Percentiles rank a stretch among this genome's conserved stretches.
Evolutionary conservation across 495 filamentous ascomycete species (phyloP).

Genomic region (Neurospora sp.): DNA sequence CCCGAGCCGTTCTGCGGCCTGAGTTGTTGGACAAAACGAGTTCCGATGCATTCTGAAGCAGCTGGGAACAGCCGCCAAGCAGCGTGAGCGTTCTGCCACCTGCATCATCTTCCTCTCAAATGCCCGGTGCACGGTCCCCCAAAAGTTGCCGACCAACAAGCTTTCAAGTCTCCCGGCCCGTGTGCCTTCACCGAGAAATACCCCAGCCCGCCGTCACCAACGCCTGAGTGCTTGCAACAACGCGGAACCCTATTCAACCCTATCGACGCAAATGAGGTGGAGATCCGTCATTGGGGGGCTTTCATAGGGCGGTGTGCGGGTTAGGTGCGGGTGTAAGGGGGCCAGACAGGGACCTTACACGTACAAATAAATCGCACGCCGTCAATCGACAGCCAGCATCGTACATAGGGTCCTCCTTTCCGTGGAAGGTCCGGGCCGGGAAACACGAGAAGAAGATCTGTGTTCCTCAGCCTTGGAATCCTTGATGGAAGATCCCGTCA

Average conservation of each 20-base stretch:
- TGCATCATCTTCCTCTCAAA: neutral
- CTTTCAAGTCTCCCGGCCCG: slow-evolving; percentile 9
- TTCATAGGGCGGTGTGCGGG: slow-evolving; percentile 9
- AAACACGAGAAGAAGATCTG: neutral
- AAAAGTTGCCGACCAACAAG: slow-evolving; percentile 2
- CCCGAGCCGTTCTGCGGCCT: neutral
- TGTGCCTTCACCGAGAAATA: slow-evolving; percentile 5
- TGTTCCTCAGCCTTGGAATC: neutral
- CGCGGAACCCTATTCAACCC: slow-evolving; percentile 14
- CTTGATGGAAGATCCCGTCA: neutral
- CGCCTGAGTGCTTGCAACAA: slow-evolving; percentile 5
- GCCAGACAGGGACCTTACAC: neutral
- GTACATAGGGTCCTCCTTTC: neutral
- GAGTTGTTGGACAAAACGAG: neutral
- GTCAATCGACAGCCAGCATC: neutral
- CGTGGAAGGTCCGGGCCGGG: neutral
- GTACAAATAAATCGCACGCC: neutral
- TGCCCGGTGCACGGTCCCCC: neutral
- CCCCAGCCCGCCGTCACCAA: slow-evolving; percentile 14
- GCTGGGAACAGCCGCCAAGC: neutral
- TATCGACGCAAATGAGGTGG: slow-evolving; percentile 14
- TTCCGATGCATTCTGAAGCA: neutral
- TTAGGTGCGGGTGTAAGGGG: neutral
- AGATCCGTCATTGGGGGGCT: slow-evolving; percentile 12
- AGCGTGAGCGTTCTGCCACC: neutral